Percentiles rank a stretch among this genome's conserved stretches.
phyloP scores from a whole-genome alignment of 352 stramenopile species.

The Globisporangium alternatum region DNA sequence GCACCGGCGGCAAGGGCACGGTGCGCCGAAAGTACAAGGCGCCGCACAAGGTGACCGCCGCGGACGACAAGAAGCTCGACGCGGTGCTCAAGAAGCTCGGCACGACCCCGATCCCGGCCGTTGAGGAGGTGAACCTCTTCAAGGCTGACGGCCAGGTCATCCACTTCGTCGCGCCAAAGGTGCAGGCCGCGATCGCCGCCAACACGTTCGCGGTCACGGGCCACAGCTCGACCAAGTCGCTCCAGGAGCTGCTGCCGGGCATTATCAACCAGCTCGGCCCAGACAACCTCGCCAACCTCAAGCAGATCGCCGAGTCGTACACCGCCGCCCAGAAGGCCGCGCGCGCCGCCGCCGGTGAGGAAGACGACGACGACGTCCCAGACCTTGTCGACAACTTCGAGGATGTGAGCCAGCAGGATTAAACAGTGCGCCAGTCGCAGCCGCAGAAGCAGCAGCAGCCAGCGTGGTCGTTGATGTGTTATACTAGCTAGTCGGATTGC shows the following conservation, averaged over 20 bases:
- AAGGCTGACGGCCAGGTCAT: conserved; percentile 99
- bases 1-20: conserved; percentile 95
- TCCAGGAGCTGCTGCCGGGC: conserved; percentile 96
- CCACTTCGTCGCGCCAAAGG: conserved; percentile 97
- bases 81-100: conserved; percentile 98
- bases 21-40: conserved; percentile 97
- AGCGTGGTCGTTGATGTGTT: conserved; percentile 23
- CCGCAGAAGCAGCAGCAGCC: neutral
- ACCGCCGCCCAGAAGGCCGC: conserved; percentile 75
- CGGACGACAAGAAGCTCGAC: conserved; percentile 98
- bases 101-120: conserved; percentile 97
- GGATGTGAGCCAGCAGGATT: conserved; percentile 92
- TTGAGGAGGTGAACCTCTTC: conserved; percentile 99
- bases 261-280: conserved; percentile 99
- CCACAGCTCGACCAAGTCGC: conserved; percentile 93
- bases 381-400: conserved; percentile 99
- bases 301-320: conserved; percentile 92
- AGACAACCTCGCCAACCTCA: conserved; percentile 96
- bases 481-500: conserved; percentile 22
- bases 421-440: conserved; percentile 23
- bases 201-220: conserved; percentile 99
- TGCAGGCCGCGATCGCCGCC: conserved; percentile 96
- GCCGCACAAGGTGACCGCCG: conserved; percentile 88
- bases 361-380: conserved; percentile 95
- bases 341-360: conserved; percentile 75